Conservation (phyloP, 768 basidiomycete species). For the Mycena pura region DNA sequence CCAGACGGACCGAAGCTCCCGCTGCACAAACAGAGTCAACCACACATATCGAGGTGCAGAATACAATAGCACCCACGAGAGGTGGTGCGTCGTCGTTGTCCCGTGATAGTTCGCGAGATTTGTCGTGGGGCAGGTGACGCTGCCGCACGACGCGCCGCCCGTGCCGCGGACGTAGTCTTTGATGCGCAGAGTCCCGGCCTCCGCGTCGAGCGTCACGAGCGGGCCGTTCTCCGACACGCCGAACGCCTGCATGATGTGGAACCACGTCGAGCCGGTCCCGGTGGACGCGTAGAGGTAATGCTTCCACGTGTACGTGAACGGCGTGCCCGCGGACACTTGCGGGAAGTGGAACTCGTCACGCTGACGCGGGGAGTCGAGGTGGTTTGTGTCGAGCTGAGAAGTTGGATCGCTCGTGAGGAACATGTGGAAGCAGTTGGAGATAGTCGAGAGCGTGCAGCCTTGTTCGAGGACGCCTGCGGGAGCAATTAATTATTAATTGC, state of each 20-base stretch:
- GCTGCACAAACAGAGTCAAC: not conserved
- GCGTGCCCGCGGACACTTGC: slow-evolving; percentile 7
- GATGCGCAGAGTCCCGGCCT: slow-evolving; percentile 34
- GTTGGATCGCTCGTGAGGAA: slow-evolving; percentile 22
- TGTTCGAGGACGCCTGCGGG: slow-evolving; percentile 22
- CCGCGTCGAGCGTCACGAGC: slow-evolving; percentile 35
- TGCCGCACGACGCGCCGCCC: slow-evolving; percentile 14
- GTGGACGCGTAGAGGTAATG: slow-evolving; percentile 27
- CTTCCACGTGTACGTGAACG: slow-evolving; percentile 29
- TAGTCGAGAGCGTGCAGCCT: slow-evolving; percentile 25
- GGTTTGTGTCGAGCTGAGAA: slow-evolving; percentile 25
- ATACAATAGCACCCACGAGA: slow-evolving; percentile 10
- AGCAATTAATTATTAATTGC: not conserved
- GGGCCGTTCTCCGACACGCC: slow-evolving; percentile 32
- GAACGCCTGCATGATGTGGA: slow-evolving; percentile 34
- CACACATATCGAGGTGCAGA: not conserved
- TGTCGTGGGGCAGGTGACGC: slow-evolving; percentile 14
- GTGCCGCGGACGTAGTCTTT: slow-evolving; percentile 36
- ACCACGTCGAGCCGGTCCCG: slow-evolving; percentile 30
- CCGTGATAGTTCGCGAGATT: slow-evolving; percentile 19
- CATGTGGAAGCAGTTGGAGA: slow-evolving; percentile 28
- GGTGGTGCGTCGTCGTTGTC: slow-evolving; percentile 15
- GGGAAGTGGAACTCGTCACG: slow-evolving; percentile 32
- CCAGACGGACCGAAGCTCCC: slow-evolving; percentile 26
- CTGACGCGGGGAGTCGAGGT: slow-evolving; percentile 28